Evolutionary conservation across 805 yeast species (phyloP).

Genomic region (Lachancea sp.): DNA sequence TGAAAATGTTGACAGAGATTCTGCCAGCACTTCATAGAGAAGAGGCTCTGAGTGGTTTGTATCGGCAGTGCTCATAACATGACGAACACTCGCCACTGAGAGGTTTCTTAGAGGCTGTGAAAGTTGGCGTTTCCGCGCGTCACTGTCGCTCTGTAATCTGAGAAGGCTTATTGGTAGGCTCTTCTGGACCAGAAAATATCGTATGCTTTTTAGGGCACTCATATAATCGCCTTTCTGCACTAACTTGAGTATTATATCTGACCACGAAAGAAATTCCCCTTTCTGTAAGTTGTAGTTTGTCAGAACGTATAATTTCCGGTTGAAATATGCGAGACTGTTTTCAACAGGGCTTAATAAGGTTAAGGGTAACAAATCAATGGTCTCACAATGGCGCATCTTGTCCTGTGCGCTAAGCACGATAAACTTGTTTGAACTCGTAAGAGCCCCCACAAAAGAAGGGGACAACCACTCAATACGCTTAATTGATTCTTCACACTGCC

Average conservation of each 20-base stretch:
- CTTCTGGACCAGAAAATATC: conserved; percentile 16
- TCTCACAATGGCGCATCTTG: conserved; percentile 13
- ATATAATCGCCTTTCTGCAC: conserved; percentile 28
- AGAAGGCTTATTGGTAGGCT: conserved; percentile 18
- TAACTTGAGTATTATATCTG: conserved; percentile 24
- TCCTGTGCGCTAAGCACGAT: conserved; percentile 15
- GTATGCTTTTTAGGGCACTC: conserved; percentile 23
- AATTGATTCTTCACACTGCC: conserved; percentile 5
- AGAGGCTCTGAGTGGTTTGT: neutral
- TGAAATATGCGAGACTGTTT: conserved; percentile 18
- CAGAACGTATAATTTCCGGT: conserved; percentile 18
- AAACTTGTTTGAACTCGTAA: conserved; percentile 27
- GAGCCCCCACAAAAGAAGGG: conserved; percentile 15
- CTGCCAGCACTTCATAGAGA: neutral
- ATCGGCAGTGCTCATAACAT: conserved; percentile 14
- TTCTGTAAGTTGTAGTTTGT: conserved; percentile 25
- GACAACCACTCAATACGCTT: conserved; percentile 22
- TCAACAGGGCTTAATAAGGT: conserved; percentile 26
- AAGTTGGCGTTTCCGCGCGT: conserved; percentile 21
- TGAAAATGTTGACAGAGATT: neutral
- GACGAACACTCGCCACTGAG: conserved; percentile 27
- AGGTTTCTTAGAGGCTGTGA: conserved; percentile 27
- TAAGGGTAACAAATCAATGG: conserved; percentile 23
- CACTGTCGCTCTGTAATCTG: conserved; percentile 11
- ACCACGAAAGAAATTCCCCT: conserved; percentile 30